Conservation (phyloP, 768 basidiomycete genomes). For the Leccinum boreale region DNA sequence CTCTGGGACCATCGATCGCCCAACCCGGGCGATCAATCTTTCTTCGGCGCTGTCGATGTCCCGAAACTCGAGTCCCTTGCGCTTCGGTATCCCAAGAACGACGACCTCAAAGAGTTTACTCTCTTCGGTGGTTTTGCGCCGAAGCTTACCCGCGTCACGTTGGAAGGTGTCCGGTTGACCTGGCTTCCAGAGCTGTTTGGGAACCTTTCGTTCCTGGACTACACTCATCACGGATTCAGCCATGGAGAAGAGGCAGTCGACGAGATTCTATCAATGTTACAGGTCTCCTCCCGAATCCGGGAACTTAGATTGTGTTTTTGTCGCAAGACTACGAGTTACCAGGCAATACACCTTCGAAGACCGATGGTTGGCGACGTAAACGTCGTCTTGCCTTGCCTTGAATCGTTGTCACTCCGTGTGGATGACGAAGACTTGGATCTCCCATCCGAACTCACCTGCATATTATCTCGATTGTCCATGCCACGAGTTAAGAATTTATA, state of each 20-base stretch:
- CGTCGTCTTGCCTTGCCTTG: constrained; percentile 45
- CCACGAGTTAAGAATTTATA: constrained; percentile 47
- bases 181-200: constrained; percentile 63
- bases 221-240: constrained; percentile 70
- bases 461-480: constrained; percentile 48
- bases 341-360: constrained; percentile 13
- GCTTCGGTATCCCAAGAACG: constrained; percentile 60
- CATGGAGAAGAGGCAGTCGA: constrained; percentile 50
- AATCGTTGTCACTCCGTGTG: constrained; percentile 46
- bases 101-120: constrained; percentile 63
- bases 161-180: constrained; percentile 62
- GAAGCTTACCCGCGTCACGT: constrained; percentile 47
- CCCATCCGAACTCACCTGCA: constrained; percentile 54
- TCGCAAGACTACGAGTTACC: constrained; percentile 27
- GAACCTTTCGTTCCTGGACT: constrained; percentile 63
- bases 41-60: constrained; percentile 33
- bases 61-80: constrained; percentile 50
- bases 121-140: constrained; percentile 65
- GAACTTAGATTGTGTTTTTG: constrained; percentile 59
- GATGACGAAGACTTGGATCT: constrained; percentile 59
- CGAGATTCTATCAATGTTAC: constrained; percentile 58
- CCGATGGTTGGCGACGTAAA: constrained; percentile 27
- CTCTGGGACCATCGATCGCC: constrained; percentile 24
- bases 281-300: constrained; percentile 48
- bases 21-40: constrained; percentile 2